A percentile compares a stretch with the other conserved stretches of the same genome.
These are phyloP conservation scores for Cucurbita ficifolia DNA, from an alignment of 306 rosid genomes.

Conservation along the genomic window DNA sequence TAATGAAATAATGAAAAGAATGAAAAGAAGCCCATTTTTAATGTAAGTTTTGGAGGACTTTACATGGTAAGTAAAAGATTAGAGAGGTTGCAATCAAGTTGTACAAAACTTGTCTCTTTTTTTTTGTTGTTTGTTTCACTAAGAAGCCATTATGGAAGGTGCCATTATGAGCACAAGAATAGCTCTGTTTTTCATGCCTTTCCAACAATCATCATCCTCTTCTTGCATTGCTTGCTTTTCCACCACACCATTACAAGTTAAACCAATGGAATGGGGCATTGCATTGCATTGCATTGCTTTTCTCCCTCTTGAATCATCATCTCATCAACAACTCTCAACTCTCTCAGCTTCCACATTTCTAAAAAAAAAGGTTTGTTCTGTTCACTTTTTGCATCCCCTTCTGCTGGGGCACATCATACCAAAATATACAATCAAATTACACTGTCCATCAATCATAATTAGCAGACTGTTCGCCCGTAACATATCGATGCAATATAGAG, in stretches of 20 bases:
- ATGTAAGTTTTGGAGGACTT: background rate
- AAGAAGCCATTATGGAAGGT: background rate
- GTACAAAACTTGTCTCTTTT: background rate
- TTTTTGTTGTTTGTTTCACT: background rate
- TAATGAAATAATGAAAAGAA: background rate
- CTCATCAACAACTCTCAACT: background rate
- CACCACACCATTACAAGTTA: background rate
- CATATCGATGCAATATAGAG: constrained; percentile 89
- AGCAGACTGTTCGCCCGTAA: constrained; percentile 84
- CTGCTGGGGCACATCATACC: constrained; percentile 11
- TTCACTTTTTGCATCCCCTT: constrained; percentile 14
- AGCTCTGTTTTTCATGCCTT: background rate
- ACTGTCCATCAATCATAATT: constrained; percentile 16
- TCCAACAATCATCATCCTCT: background rate
- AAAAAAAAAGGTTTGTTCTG: constrained; percentile 1
- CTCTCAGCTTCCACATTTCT: constrained; percentile 6
- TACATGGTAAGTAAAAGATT: background rate
- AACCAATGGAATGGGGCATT: background rate
- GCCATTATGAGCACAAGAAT: background rate
- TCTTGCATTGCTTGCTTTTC: background rate
- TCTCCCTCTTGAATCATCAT: background rate
- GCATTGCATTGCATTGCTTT: background rate
- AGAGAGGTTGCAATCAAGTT: constrained; percentile 8
- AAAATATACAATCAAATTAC: constrained; percentile 14
- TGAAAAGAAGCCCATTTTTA: background rate